Percentiles rank a stretch among this genome's conserved stretches.
Conservation (phyloP, 192 early-diverging fungal genomes). For the Umbelopsis ramanniana region DNA sequence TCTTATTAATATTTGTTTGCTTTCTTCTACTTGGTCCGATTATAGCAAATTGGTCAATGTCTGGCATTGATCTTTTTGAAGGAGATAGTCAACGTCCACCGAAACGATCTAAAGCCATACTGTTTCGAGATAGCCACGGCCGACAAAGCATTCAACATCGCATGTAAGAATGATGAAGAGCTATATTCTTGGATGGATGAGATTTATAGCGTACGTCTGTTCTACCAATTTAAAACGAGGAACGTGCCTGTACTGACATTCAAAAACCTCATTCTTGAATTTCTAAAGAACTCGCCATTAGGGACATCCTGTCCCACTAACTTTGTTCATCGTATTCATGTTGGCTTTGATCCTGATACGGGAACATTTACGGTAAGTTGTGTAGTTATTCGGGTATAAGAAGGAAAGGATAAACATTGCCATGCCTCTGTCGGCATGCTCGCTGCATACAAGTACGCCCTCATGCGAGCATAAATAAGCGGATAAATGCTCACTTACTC, state of each 20-base stretch:
- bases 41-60: constrained; percentile 84
- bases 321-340: constrained; percentile 87
- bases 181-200: constrained; percentile 98
- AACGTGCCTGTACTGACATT: background rate
- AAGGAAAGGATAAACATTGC: background rate
- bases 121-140: constrained; percentile 94
- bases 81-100: constrained; percentile 85
- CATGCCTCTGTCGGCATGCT: background rate
- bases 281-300: constrained; percentile 63
- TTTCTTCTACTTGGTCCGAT: constrained; percentile 6
- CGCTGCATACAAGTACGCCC: background rate
- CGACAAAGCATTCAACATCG: constrained; percentile 88
- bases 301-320: constrained; percentile 84
- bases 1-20: constrained; percentile 27
- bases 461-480: too few relatives aligned
- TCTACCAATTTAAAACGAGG: background rate
- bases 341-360: constrained; percentile 67
- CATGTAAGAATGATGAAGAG: constrained; percentile 96
- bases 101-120: constrained; percentile 88
- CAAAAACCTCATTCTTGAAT: background rate
- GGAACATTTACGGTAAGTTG: constrained; percentile 61
- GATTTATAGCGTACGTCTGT: constrained; percentile 79
- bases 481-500: background rate
- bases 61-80: constrained; percentile 89
- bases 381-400: background rate